These are phyloP conservation scores for Ogataea angusta DNA, from an alignment of 805 yeast genomes.

Conservation along the genomic window DNA sequence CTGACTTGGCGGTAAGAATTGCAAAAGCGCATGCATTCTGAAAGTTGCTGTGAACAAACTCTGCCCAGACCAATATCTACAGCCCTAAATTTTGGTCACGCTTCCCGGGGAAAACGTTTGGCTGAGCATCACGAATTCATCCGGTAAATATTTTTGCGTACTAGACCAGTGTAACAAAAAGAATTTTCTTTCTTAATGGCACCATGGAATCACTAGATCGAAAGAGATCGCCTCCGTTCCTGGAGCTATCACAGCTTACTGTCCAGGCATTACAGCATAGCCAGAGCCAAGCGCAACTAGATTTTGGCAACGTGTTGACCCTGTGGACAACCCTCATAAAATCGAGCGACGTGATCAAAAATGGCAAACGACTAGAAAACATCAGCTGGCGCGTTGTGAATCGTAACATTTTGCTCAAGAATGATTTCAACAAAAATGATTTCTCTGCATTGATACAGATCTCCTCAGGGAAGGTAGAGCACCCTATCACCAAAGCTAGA, in stretches of 20 bases:
- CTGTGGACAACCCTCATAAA: conserved; percentile 41
- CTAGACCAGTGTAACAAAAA: background rate
- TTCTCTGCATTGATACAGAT: conserved; percentile 29
- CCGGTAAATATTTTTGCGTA: conserved; percentile 8
- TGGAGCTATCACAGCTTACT: conserved; percentile 31
- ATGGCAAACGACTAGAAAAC: conserved; percentile 36
- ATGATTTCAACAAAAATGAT: conserved; percentile 24
- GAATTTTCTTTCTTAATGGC: conserved; percentile 1
- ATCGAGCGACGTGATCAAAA: conserved; percentile 30
- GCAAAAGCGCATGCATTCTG: no score
- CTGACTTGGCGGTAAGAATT: no score
- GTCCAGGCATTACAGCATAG: conserved; percentile 24
- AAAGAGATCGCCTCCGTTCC: conserved; percentile 30
- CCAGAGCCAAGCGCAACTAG: conserved; percentile 25
- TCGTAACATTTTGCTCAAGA: conserved; percentile 26
- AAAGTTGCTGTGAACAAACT: background rate
- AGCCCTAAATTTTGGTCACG: conserved; percentile 5
- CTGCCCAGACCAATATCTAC: background rate
- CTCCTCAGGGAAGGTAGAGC: conserved; percentile 19
- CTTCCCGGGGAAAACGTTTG: conserved; percentile 6
- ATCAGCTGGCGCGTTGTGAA: conserved; percentile 37
- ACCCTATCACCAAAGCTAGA: background rate
- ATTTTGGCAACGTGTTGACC: conserved; percentile 38
- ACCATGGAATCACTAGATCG: conserved; percentile 24
- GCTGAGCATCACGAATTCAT: conserved; percentile 2